These are phyloP conservation scores for Ascosphaera pollenicola DNA, from an alignment of 2,329 filamentous ascomycete genomes.

Conservation along the genomic window DNA sequence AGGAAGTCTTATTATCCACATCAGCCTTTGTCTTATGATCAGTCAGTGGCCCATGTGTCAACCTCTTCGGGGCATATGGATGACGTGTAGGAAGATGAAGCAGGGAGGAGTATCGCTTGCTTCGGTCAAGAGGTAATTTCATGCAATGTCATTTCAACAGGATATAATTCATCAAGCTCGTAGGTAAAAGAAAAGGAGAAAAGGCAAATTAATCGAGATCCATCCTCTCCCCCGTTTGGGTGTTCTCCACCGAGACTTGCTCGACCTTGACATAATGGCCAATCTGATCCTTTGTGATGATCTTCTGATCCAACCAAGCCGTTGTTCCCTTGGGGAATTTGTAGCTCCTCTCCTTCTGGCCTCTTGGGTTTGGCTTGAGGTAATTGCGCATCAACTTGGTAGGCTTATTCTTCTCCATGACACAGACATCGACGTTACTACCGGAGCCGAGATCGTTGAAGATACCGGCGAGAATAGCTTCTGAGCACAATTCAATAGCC, in stretches of 20 bases:
- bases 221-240: slow-evolving; percentile 39
- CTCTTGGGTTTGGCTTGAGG: slow-evolving; percentile 79
- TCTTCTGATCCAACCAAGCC: slow-evolving; percentile 83
- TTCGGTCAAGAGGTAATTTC: no score
- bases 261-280: slow-evolving; percentile 88
- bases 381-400: slow-evolving; percentile 70
- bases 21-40: not conserved
- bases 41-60: not conserved
- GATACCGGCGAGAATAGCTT: slow-evolving; percentile 90
- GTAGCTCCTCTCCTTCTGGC: slow-evolving; percentile 83
- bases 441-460: slow-evolving; percentile 97
- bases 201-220: slow-evolving; percentile 30
- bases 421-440: slow-evolving; percentile 89
- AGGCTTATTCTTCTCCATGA: slow-evolving; percentile 92
- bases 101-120: no score
- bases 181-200: not conserved
- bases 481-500: slow-evolving; percentile 59
- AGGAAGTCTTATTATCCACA: not conserved
- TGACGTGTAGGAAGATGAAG: no score
- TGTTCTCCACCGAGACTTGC: slow-evolving; percentile 44
- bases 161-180: not conserved
- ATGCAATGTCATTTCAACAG: not conserved
- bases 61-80: no score
- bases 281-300: slow-evolving; percentile 85
- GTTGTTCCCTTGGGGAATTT: slow-evolving; percentile 81